Conservation (phyloP, 1,284 basidiomycete genomes). For the Marasmius tenuissimus region DNA sequence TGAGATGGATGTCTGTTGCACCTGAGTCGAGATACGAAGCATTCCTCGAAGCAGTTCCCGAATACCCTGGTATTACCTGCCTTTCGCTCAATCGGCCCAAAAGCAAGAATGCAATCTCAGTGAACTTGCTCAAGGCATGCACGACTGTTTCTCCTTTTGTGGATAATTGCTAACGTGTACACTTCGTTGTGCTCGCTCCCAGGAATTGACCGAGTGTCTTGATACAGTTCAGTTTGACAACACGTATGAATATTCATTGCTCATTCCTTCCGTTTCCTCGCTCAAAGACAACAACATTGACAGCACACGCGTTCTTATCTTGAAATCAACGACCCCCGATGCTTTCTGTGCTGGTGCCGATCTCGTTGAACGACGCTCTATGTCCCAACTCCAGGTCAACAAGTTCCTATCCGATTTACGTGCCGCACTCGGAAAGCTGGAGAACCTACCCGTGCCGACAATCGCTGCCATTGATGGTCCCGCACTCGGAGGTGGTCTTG, state of each 20-base stretch:
- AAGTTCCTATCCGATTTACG: conserved; percentile 82
- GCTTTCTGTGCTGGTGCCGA: conserved; percentile 95
- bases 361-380: conserved; percentile 80
- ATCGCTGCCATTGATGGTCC: conserved; percentile 93
- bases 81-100: conserved; percentile 79
- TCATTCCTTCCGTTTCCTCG: not conserved
- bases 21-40: conserved; percentile 37
- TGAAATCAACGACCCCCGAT: conserved; percentile 72
- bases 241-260: conserved; percentile 37
- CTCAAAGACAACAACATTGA: conserved; percentile 9
- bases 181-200: conserved; percentile 2
- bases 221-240: conserved; percentile 69
- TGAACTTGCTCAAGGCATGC: conserved; percentile 61
- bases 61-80: conserved; percentile 59
- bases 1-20: conserved; percentile 2
- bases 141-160: conserved; percentile 20
- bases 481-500: conserved; percentile 89
- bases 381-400: conserved; percentile 75
- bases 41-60: conserved; percentile 51
- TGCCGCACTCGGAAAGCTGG: conserved; percentile 70
- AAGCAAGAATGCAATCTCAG: conserved; percentile 88
- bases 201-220: conserved; percentile 76
- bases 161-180: conserved; percentile 1
- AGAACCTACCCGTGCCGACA: conserved; percentile 82
- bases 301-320: conserved; percentile 76